Evolutionary conservation across 352 stramenopile species (phyloP).

Genomic region (Phytopythium litorale): DNA sequence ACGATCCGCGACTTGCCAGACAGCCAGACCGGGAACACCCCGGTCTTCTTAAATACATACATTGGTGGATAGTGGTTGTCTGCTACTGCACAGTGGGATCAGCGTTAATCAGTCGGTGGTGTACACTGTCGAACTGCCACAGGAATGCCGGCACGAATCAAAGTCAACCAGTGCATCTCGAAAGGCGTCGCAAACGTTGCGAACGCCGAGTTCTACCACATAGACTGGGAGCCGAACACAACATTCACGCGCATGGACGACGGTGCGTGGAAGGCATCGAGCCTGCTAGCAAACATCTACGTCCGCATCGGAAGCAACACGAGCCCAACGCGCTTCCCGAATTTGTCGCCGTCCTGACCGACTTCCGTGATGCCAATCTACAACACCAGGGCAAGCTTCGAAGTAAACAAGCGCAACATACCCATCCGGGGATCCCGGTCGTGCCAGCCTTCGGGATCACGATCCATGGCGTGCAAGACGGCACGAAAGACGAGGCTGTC

Average conservation of each 20-base stretch:
- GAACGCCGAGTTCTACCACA: constrained; percentile 3
- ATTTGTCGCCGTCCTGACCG: constrained; percentile 4
- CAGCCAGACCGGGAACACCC: constrained; percentile 5
- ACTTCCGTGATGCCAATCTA: constrained; percentile 11
- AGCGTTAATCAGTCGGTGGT: too few relatives aligned
- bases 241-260: constrained; percentile 5
- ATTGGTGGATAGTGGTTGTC: too few relatives aligned
- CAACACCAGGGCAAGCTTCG: background rate
- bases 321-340: background rate
- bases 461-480: constrained; percentile 18
- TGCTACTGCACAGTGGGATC: background rate
- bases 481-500: constrained; percentile 9
- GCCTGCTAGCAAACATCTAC: constrained; percentile 7
- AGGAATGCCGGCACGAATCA: constrained; percentile 15
- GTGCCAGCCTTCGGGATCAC: constrained; percentile 20
- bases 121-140: too few relatives aligned
- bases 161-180: constrained; percentile 10
- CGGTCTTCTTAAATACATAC: constrained; percentile 9
- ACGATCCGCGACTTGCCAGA: background rate
- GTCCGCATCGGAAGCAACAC: constrained; percentile 6
- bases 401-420: constrained; percentile 4
- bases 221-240: constrained; percentile 7
- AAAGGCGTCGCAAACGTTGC: constrained; percentile 13
- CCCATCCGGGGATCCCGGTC: constrained; percentile 18
- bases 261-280: constrained; percentile 6